Evolutionary conservation across 768 basidiomycete species (phyloP).

Genomic region (Pleurotus cornucopiae): DNA sequence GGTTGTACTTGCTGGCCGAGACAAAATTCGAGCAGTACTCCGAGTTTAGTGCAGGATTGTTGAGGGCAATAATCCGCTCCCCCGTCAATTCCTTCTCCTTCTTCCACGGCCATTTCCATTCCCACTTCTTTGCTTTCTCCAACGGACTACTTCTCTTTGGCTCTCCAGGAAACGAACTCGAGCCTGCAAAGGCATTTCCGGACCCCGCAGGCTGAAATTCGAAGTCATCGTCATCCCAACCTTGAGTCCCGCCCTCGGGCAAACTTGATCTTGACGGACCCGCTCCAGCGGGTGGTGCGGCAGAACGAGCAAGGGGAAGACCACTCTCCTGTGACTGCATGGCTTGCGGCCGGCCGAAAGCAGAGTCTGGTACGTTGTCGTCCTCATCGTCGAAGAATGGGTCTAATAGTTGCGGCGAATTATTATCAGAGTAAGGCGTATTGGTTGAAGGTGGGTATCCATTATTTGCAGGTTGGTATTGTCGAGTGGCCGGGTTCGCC

Average conservation of each 20-base stretch:
- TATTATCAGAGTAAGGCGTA: conserved; percentile 34
- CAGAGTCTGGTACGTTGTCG: conserved; percentile 64
- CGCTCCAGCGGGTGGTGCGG: conserved; percentile 58
- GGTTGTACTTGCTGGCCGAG: conserved; percentile 93
- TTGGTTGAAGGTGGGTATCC: conserved; percentile 57
- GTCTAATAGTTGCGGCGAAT: conserved; percentile 57
- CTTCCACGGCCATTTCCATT: conserved; percentile 85
- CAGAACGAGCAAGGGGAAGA: conserved; percentile 53
- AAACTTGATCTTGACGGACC: conserved; percentile 43
- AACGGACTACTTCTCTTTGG: conserved; percentile 15
- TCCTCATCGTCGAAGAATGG: conserved; percentile 90
- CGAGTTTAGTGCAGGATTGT: conserved; percentile 62
- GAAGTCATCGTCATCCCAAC: conserved; percentile 75
- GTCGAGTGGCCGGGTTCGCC: conserved; percentile 60
- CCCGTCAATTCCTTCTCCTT: conserved; percentile 61
- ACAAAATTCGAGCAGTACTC: conserved; percentile 81
- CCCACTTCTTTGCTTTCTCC: conserved; percentile 26
- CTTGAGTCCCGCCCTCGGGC: conserved; percentile 42
- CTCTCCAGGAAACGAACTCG: conserved; percentile 34
- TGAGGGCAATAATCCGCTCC: conserved; percentile 80
- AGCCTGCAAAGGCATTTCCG: conserved; percentile 36
- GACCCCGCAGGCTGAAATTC: conserved; percentile 37
- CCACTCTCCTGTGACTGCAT: conserved; percentile 53
- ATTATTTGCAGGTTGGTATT: conserved; percentile 47
- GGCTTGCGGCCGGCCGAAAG: conserved; percentile 49